phyloP scores from a whole-genome alignment of 108 stramenopile species.

The Nitzschia sp. region DNA sequence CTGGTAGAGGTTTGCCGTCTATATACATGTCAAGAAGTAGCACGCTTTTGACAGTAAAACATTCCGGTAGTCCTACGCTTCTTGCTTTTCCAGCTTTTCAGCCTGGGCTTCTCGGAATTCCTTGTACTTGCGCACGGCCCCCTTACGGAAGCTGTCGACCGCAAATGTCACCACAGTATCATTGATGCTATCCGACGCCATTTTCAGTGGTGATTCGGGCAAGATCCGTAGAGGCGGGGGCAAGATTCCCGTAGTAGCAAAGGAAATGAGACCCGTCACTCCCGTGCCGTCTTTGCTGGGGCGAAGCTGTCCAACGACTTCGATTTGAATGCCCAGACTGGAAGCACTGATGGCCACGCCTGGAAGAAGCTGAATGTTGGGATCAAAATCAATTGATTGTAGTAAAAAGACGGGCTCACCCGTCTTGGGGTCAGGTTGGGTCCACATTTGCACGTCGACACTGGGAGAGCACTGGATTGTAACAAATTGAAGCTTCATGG shows the following conservation, averaged over 20 bases:
- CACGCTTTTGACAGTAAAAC: no score
- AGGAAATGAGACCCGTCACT: conserved; percentile 73
- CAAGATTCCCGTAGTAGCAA: conserved; percentile 59
- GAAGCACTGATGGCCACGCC: conserved; percentile 54
- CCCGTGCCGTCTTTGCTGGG: conserved; percentile 65
- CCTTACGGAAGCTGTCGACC: conserved; percentile 60
- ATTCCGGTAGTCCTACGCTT: no score
- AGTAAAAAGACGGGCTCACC: conserved; percentile 53
- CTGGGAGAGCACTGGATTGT: conserved; percentile 71
- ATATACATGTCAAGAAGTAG: no score
- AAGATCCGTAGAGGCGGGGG: conserved; percentile 69
- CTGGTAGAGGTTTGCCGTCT: no score
- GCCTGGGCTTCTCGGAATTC: conserved; percentile 24
- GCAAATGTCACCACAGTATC: conserved; percentile 72
- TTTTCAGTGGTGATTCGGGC: conserved; percentile 56
- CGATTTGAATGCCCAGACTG: conserved; percentile 65
- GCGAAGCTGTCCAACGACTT: conserved; percentile 73
- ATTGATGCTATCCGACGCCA: conserved; percentile 65
- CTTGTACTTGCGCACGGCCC: conserved; percentile 54
- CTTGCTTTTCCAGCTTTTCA: not conserved
- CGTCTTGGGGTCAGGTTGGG: conserved; percentile 19
- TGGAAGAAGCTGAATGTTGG: conserved; percentile 69
- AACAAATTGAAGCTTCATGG: conserved; percentile 83
- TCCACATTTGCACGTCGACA: conserved; percentile 80
- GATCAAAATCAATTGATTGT: conserved; percentile 76